Conservation (phyloP, 495 filamentous ascomycete species). For the Neurospora cerealis region DNA sequence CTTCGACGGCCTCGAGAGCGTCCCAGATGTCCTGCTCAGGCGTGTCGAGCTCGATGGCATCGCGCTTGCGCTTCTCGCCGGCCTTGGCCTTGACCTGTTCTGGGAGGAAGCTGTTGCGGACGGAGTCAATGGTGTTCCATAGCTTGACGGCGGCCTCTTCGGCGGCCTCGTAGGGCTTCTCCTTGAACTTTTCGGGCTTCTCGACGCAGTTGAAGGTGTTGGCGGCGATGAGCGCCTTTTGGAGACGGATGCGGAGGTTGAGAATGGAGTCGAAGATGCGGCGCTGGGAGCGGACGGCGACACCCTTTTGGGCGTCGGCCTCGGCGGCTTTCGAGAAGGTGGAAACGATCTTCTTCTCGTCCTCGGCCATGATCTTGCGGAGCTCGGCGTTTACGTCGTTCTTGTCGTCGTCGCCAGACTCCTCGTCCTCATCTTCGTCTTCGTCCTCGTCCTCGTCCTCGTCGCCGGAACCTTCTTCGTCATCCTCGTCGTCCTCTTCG, state of each 20-base stretch:
- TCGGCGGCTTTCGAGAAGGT: slow-evolving; percentile 64
- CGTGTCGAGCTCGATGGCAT: slow-evolving; percentile 36
- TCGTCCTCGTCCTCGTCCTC: slow-evolving; percentile 24
- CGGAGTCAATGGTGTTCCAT: slow-evolving; percentile 71
- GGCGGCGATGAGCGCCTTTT: slow-evolving; percentile 74
- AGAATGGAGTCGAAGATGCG: slow-evolving; percentile 78
- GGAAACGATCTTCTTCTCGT: slow-evolving; percentile 57
- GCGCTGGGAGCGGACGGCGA: slow-evolving; percentile 73
- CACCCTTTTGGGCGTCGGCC: slow-evolving; percentile 74
- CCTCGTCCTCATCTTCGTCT: slow-evolving; percentile 3
- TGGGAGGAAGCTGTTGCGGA: slow-evolving; percentile 48
- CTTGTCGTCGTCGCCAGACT: slow-evolving; percentile 24
- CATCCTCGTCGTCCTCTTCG: slow-evolving; percentile 33
- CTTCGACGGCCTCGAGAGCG: slow-evolving; percentile 54
- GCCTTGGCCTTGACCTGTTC: slow-evolving; percentile 21
- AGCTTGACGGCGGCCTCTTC: slow-evolving; percentile 81
- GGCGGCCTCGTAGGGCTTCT: slow-evolving; percentile 56
- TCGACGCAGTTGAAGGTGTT: slow-evolving; percentile 59
- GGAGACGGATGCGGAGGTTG: slow-evolving; percentile 78
- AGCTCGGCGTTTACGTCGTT: slow-evolving; percentile 27
- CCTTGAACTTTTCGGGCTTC: slow-evolving; percentile 13
- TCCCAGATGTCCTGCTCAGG: slow-evolving; percentile 59
- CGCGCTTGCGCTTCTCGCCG: slow-evolving; percentile 49
- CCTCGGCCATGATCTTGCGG: slow-evolving; percentile 58
- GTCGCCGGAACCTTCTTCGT: slow-evolving; percentile 23